Conservation (phyloP, 495 filamentous ascomycete species). For the Penicillium riverlandense region DNA sequence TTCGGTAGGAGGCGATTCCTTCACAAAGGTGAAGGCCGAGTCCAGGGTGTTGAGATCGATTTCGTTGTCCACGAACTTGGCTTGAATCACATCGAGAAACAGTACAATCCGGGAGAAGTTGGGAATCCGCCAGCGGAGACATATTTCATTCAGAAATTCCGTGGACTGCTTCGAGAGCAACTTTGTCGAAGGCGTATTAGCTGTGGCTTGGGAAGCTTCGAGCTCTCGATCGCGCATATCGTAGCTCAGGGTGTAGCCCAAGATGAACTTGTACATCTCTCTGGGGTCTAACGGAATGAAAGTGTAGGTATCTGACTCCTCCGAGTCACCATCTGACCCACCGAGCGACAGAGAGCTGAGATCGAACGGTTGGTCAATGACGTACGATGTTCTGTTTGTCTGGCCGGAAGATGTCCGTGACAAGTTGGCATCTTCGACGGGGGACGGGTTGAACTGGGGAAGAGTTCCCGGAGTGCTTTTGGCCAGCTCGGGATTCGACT, state of each 20-base stretch:
- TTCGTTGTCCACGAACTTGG: constrained; percentile 82
- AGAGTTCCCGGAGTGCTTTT: constrained; percentile 51
- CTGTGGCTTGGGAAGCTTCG: constrained; percentile 44
- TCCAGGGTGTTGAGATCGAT: constrained; percentile 75
- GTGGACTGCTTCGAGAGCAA: constrained; percentile 75
- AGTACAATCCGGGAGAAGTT: constrained; percentile 71
- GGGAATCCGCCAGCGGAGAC: constrained; percentile 85
- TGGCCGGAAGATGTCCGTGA: constrained; percentile 46
- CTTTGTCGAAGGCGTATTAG: constrained; percentile 47
- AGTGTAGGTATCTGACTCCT: constrained; percentile 59
- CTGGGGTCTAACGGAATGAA: constrained; percentile 87
- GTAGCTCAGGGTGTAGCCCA: constrained; percentile 65
- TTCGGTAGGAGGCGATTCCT: constrained; percentile 54
- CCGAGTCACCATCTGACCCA: constrained; percentile 37
- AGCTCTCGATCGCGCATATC: constrained; percentile 54
- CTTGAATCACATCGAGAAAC: constrained; percentile 76
- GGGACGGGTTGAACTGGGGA: constrained; percentile 43
- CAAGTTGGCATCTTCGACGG: constrained; percentile 42
- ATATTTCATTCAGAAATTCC: constrained; percentile 79
- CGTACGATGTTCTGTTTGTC: constrained; percentile 45
- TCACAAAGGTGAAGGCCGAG: constrained; percentile 71
- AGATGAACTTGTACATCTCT: constrained; percentile 68
- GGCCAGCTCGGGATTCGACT: constrained; percentile 78
- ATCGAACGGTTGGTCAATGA: constrained; percentile 72
- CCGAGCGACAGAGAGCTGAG: constrained; percentile 63